These are phyloP conservation scores for Jasminum sambac DNA, from an alignment of 257 asterid genomes.

Conservation along the genomic window DNA sequence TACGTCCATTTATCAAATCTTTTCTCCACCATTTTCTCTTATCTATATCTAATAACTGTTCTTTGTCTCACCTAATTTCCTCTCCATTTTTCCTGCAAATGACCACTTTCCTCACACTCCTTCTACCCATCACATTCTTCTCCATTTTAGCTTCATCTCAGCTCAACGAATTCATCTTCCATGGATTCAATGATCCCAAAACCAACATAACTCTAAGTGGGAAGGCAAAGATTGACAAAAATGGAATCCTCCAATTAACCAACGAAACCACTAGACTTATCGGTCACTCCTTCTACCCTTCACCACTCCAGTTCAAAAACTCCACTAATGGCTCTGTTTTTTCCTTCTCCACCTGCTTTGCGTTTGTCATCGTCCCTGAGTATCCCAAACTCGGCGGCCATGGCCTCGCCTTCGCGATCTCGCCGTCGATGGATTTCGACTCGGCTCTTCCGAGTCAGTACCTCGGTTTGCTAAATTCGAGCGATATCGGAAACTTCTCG, in stretches of 20 bases:
- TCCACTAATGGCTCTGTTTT: conserved; percentile 34
- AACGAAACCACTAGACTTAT: conserved; percentile 41
- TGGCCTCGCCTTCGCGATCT: conserved; percentile 62
- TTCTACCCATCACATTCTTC: conserved; percentile 30
- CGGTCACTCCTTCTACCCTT: conserved; percentile 60
- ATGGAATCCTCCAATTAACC: conserved; percentile 52
- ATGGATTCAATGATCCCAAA: conserved; percentile 36
- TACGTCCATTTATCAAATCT: neutral
- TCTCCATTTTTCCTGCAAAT: conserved; percentile 20
- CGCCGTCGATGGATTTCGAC: conserved; percentile 35
- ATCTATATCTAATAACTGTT: neutral
- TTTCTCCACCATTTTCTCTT: neutral
- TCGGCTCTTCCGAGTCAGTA: conserved; percentile 62
- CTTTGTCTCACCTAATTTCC: neutral
- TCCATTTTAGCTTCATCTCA: conserved; percentile 36
- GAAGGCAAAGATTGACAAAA: conserved; percentile 29
- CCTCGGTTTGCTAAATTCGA: conserved; percentile 58
- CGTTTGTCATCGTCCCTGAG: conserved; percentile 56
- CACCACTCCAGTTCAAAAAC: conserved; percentile 55
- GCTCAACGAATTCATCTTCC: conserved; percentile 35
- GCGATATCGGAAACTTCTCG: conserved; percentile 45
- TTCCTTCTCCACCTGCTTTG: conserved; percentile 70
- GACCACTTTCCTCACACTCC: conserved; percentile 24
- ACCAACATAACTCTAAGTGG: conserved; percentile 40
- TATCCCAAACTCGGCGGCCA: conserved; percentile 70